A percentile compares a stretch with the other conserved stretches of the same genome.
phyloP scores from a whole-genome alignment of 2,329 filamentous ascomycete genomes.

The Hymenoscyphus fructigenus region DNA sequence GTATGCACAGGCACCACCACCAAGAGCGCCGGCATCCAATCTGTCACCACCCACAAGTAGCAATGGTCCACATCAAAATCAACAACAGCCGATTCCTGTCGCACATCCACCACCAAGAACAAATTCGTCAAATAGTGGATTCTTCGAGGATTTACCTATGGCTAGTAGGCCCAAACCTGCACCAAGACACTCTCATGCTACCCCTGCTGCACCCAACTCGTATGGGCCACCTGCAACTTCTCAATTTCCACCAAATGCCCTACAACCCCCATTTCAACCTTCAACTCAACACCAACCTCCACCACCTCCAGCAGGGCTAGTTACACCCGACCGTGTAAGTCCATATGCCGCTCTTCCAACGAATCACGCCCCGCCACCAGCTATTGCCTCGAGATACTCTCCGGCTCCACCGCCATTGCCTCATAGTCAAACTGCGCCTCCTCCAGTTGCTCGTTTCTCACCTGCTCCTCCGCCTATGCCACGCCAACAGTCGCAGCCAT shows the following conservation, averaged over 20 bases:
- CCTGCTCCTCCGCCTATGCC: slow-evolving; percentile 40
- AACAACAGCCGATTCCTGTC: slow-evolving; percentile 12
- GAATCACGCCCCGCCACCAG: slow-evolving; percentile 24
- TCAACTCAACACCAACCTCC: slow-evolving; percentile 19
- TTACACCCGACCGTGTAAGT: slow-evolving; percentile 34
- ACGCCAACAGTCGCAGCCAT: slow-evolving; percentile 23
- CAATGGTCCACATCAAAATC: slow-evolving; percentile 18
- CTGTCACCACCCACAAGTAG: slow-evolving; percentile 27
- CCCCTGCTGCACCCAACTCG: slow-evolving; percentile 11
- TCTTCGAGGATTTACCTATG: slow-evolving; percentile 77
- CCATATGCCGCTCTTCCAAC: slow-evolving; percentile 36
- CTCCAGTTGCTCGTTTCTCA: slow-evolving; percentile 37
- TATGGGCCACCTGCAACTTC: slow-evolving; percentile 20
- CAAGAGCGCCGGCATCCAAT: slow-evolving; percentile 22
- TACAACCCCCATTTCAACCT: slow-evolving; percentile 22
- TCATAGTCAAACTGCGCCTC: slow-evolving; percentile 42
- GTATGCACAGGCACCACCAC: slow-evolving; percentile 24
- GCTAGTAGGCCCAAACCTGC: slow-evolving; percentile 60
- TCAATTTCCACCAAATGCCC: slow-evolving; percentile 20
- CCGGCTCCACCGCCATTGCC: slow-evolving; percentile 46
- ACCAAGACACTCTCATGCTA: slow-evolving; percentile 46
- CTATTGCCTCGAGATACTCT: slow-evolving; percentile 57
- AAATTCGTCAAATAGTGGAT: slow-evolving; percentile 43
- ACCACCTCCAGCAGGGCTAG: slow-evolving; percentile 28
- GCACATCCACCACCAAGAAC: background rate